Evolutionary conservation across 225 moss, liverwort and hornwort genomes (phyloP), one percentile per base, ranked within the genome.

Genomic region (Physcomitrium patens): DNA sequence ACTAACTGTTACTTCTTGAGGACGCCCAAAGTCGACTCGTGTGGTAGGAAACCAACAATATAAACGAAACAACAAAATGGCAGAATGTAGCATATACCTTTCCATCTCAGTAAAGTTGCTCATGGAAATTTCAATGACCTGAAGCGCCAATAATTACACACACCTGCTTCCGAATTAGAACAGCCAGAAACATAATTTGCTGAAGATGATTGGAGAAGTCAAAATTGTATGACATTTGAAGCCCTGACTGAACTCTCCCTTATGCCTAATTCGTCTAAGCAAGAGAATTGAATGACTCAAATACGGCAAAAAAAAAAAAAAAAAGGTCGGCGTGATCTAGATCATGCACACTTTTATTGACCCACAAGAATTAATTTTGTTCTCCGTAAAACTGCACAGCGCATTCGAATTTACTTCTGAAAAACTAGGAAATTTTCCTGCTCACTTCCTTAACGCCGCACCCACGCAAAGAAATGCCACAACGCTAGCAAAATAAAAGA

Each of bases 81-180:
- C 51, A 72, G 62, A 78, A 79, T 80, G 72, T 71, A 73, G 68
- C 77, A 88, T 83, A 70, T 88, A 88, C 88, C 73, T 74, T 76
- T 85, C 85, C 78, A 88, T 83, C 80, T 88, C 82, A 51, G 78
- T 62, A 63, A 88, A 88, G 67, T 83, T 76, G 67, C 67, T 78
- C 77, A 78, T 78, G 11, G 85, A 85, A 73, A 88, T 85, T 62
- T 88, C 82, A 72, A 88, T 85, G 60, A 80, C 83, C 85, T 88
- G 88, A 70, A 80, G 85, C 11, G 59, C 66, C 76, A 75, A 67
- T 46, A 77, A 62, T 20, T 28, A 51, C 73, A 76, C 76, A 57
- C 53, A 76, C 76, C 75, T 69, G 76, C 63, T 67, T 67, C 72
- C 50, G 12, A 41, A 51, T 85, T 71, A 78, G 67, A 75, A 53